Percentiles rank a stretch among this genome's conserved stretches.
Conservation (phyloP, 345 rosid genomes). For the Punica granatum region DNA sequence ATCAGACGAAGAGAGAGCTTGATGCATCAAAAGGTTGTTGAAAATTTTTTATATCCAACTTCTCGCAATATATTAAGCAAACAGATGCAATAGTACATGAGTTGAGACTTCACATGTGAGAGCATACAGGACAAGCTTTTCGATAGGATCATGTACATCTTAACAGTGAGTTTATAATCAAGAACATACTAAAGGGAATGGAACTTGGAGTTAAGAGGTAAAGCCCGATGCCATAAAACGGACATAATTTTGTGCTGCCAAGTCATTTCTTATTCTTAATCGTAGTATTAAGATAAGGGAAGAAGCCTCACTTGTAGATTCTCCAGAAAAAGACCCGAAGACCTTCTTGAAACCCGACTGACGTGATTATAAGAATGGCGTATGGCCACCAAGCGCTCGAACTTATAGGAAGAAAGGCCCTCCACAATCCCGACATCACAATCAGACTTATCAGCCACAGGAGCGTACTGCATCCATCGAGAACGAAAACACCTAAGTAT, state of each 20-base stretch:
- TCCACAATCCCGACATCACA: slow-evolving; percentile 78
- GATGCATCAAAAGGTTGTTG: slow-evolving; percentile 1
- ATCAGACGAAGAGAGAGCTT: not conserved
- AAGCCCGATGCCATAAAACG: no score
- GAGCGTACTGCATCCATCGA: slow-evolving; percentile 49
- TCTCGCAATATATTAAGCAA: not conserved
- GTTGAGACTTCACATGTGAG: not conserved
- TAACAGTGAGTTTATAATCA: not conserved
- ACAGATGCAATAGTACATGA: not conserved
- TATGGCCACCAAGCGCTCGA: slow-evolving; percentile 73
- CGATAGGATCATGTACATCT: no score
- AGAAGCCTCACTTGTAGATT: slow-evolving; percentile 53
- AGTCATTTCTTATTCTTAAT: not conserved
- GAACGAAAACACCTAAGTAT: not conserved
- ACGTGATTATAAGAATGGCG: slow-evolving; percentile 62
- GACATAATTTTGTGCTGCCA: not conserved
- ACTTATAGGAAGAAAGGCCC: slow-evolving; percentile 82
- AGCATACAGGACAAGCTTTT: no score
- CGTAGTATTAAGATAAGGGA: not conserved
- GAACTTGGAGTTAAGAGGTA: no score
- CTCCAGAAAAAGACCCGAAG: slow-evolving; percentile 86
- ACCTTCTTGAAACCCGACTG: slow-evolving; percentile 84
- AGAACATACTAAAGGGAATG: not conserved
- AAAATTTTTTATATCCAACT: not conserved
- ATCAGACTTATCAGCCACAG: slow-evolving; percentile 89